Conservation (phyloP, 768 basidiomycete species). For the Clathrus columnatus region DNA sequence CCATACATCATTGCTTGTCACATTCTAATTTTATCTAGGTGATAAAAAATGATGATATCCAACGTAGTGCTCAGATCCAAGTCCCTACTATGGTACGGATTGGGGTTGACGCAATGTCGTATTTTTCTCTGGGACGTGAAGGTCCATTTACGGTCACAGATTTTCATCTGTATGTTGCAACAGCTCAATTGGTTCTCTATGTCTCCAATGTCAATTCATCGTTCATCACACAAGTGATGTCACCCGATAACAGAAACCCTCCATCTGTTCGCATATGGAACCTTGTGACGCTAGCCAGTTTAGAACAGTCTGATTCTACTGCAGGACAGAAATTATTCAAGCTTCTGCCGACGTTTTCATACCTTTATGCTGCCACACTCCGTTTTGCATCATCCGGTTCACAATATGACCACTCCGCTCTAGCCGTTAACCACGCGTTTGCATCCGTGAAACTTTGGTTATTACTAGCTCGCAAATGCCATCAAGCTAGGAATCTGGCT, state of each 20-base stretch:
- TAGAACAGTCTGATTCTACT: constrained; percentile 31
- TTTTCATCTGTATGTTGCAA: constrained; percentile 41
- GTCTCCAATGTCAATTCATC: constrained; percentile 34
- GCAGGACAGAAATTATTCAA: constrained; percentile 37
- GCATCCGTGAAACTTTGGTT: constrained; percentile 67
- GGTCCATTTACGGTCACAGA: constrained; percentile 42
- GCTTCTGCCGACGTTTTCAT: constrained; percentile 43
- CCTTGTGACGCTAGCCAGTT: constrained; percentile 44
- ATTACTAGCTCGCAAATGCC: constrained; percentile 38
- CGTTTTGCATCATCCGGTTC: constrained; percentile 30
- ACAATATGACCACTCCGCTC: constrained; percentile 36
- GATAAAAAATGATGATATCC: not conserved
- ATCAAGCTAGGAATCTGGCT: constrained; percentile 13
- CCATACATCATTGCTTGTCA: not conserved
- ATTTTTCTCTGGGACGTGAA: constrained; percentile 43
- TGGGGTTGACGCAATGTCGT: constrained; percentile 43
- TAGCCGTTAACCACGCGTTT: constrained; percentile 61
- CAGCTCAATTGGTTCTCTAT: constrained; percentile 45
- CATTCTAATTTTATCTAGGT: not conserved
- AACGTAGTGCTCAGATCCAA: constrained; percentile 21
- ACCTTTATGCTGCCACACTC: constrained; percentile 38
- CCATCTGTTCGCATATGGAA: constrained; percentile 56
- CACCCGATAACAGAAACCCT: constrained; percentile 22
- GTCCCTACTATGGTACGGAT: constrained; percentile 30
- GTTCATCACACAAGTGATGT: constrained; percentile 30